Evolutionary conservation across 495 filamentous ascomycete genomes (phyloP), one percentile per base, ranked within the genome.

Genomic region (Penicillium maclennaniae): DNA sequence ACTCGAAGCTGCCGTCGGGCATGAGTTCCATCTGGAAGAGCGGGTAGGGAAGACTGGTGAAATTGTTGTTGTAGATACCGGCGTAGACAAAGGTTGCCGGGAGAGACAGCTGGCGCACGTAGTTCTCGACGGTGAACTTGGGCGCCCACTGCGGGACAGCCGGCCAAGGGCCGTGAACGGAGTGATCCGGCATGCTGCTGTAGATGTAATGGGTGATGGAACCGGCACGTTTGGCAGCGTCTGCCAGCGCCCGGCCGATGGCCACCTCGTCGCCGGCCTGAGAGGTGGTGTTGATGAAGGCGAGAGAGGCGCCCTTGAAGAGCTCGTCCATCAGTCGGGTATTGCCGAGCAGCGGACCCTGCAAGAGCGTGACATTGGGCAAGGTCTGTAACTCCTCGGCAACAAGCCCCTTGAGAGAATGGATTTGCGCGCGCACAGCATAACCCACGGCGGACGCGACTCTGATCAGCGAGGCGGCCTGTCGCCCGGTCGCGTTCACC

Each of bases 61-160:
- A 98, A 69, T 98, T 98, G 70, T 98, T 97, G 73, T 97, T 96
- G 76, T 97, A 98, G 59, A 96, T 96, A 38, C 93, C 93, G 26
- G 91, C 87, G 67, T 97, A 97, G 55, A 97, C 84, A 58, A 96
- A 97, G 7, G 92, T 97, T 1, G 91, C 82, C 0, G 91, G 89
- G 7, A 97, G 73, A 3, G 83, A 87, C 42, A 95, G 80, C 65
- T 90, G 83, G 25, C 88, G 86, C 42, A 96, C 79, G 65, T 96
- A 96, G 48, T 91, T 86, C 73, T 97, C 93, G 36, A 96, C 85
- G 16, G 88, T 84, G 65, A 90, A 88, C 70, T 98, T 98, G 52
- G 86, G 82, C 4, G 88, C 84, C 93, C 93, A 98, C 48, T 96
- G 81, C 0, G 93, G 93, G 41, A 96, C 72, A 3, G 84, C 84